Conservation (phyloP, 2,329 filamentous ascomycete genomes). For the Ilyonectria destructans region DNA sequence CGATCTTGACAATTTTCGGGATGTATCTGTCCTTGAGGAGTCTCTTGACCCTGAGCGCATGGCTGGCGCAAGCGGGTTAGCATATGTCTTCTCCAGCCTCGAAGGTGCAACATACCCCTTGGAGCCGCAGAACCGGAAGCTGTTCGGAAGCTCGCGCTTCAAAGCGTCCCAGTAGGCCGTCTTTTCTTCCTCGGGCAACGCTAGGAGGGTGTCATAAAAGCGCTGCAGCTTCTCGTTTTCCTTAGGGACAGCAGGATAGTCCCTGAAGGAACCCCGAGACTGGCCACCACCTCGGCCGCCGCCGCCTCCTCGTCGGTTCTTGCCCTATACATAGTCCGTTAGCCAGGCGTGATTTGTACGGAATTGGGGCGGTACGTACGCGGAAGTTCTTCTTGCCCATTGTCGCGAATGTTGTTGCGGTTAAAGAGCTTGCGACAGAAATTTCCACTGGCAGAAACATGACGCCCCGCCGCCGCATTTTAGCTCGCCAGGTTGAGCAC, state of each 20-base stretch:
- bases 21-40: conserved; percentile 92
- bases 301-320: conserved; percentile 56
- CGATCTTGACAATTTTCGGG: conserved; percentile 88
- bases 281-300: conserved; percentile 53
- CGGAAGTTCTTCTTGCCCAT: conserved; percentile 59
- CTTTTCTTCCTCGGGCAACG: conserved; percentile 84
- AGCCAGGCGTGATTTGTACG: conserved; percentile 40
- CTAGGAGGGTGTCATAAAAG: conserved; percentile 86
- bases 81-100: conserved; percentile 30
- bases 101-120: conserved; percentile 75
- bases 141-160: conserved; percentile 91
- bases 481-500: conserved; percentile 37
- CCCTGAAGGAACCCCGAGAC: conserved; percentile 51
- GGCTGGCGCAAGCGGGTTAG: conserved; percentile 64
- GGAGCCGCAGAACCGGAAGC: conserved; percentile 96
- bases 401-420: conserved; percentile 47
- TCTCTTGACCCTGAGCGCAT: conserved; percentile 93
- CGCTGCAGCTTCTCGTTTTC: conserved; percentile 87
- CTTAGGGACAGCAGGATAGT: conserved; percentile 72
- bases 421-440: conserved; percentile 47
- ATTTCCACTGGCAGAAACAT: conserved; percentile 41
- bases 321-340: conserved; percentile 52
- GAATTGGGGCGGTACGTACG: conserved; percentile 43
- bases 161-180: conserved; percentile 88
- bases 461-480: conserved; percentile 39